Conservation (phyloP, 805 yeast species). For the Candida corydali region DNA sequence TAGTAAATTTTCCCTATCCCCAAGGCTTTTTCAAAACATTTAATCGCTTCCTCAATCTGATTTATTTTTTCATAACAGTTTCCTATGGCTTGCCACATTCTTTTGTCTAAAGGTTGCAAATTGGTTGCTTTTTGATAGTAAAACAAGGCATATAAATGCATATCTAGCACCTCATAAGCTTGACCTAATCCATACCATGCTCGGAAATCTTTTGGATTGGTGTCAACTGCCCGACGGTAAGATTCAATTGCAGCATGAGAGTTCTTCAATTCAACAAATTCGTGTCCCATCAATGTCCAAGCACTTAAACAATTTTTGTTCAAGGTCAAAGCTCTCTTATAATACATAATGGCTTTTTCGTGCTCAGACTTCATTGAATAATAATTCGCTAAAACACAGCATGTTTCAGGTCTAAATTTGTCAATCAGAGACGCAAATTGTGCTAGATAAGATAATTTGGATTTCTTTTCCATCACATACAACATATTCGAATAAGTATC, state of each 20-base stretch:
- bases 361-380: conserved; percentile 90
- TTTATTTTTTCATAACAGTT: conserved; percentile 80
- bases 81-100: conserved; percentile 97
- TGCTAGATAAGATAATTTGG: conserved; percentile 82
- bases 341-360: conserved; percentile 90
- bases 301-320: conserved; percentile 81
- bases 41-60: conserved; percentile 68
- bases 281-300: conserved; percentile 99
- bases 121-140: conserved; percentile 90
- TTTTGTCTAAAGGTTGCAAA: conserved; percentile 79
- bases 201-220: conserved; percentile 81
- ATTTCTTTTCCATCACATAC: conserved; percentile 85
- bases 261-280: conserved; percentile 91
- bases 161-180: conserved; percentile 93
- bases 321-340: conserved; percentile 80
- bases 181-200: conserved; percentile 99
- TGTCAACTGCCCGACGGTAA: conserved; percentile 88
- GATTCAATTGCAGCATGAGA: conserved; percentile 97
- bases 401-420: conserved; percentile 87
- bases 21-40: conserved; percentile 77
- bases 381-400: conserved; percentile 91
- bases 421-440: conserved; percentile 81
- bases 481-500: conserved; percentile 93
- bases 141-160: conserved; percentile 88
- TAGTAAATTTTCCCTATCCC: conserved; percentile 39